Base-by-base conservation (phyloP, 768 basidiomycete genomes). In the Termitomyces sp. region DNA sequence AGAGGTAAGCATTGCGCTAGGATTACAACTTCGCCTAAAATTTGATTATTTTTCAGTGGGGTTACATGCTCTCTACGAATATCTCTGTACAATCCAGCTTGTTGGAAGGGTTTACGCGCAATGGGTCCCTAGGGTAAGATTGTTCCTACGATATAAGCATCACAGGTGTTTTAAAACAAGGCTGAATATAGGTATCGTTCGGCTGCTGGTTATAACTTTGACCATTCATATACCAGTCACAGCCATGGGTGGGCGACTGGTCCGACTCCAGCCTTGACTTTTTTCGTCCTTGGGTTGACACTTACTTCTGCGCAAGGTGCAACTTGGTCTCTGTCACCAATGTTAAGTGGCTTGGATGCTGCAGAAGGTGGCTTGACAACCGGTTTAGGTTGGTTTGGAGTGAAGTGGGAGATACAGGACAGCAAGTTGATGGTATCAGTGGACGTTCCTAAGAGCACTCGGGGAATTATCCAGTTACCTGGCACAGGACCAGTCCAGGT, bases 181-280 rank as follows among this genome's bases (percentile, higher is more conserved):
- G 6, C 13, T 33, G 16, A 28, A 18, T 35, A 18, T 35, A 75
- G 77, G 35, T 80, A 81, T 63, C 77, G 80, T 8, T 67, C 74
- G 14, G 73, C 77, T 54, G 70, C 72, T 16, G 80, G 80, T 5
- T 81, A 82, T 62, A 67, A 77, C 63, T 76, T 77, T 56, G 79
- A 82, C 59, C 70, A 77, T 54, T 66, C 79, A 0, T 79, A 79
- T 64, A 79, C 76, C 2, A 76, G 74, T 65, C 79, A 80, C 62
- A 70, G 79, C 14, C 80, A 81, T 57, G 79, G 79, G 5, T 81
- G 80, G 80, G 70, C 75, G 54, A 77, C 79, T 4, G 79, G 80
- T 14, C 78, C 80, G 1, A 81, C 80, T 5, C 76, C 77, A 28
- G 78, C 79, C 30, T 66, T 81, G 50, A 78, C 79, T 3, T 79